phyloP scores from a whole-genome alignment of 2,329 filamentous ascomycete genomes.

The Ambrosiella cleistominuta region DNA sequence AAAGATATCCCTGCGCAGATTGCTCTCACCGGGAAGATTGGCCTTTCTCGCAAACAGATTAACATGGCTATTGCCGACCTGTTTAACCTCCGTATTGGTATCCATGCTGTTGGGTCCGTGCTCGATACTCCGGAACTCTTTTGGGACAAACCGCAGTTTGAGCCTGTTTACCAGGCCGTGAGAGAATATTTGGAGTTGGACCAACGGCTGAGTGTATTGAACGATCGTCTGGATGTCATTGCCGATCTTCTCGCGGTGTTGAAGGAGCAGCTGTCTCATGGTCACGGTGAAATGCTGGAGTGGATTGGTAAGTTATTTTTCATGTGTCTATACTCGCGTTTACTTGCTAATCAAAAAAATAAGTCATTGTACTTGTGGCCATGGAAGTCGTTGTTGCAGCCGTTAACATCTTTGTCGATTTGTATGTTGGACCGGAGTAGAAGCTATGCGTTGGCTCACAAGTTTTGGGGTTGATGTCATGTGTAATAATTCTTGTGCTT shows the following conservation, averaged over 20 bases:
- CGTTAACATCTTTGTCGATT: constrained; percentile 87
- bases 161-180: constrained; percentile 91
- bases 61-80: constrained; percentile 99
- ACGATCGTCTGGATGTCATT: constrained; percentile 73
- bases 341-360: not conserved
- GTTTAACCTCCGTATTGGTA: constrained; percentile 94
- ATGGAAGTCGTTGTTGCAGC: constrained; percentile 85
- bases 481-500: too few relatives aligned
- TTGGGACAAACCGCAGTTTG: constrained; percentile 93
- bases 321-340: not conserved
- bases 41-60: constrained; percentile 73
- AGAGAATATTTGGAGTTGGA: constrained; percentile 96
- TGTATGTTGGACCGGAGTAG: constrained; percentile 42
- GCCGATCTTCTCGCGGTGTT: constrained; percentile 81
- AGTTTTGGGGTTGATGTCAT: not conserved
- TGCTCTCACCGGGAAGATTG: constrained; percentile 79
- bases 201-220: constrained; percentile 75
- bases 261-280: constrained; percentile 88
- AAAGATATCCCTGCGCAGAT: constrained; percentile 90
- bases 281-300: constrained; percentile 75
- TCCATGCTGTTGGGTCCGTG: constrained; percentile 91
- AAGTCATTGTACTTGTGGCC: constrained; percentile 87
- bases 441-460: not conserved
- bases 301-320: constrained; percentile 55
- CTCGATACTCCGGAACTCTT: constrained; percentile 94